phyloP scores from a whole-genome alignment of 345 rosid genomes.

The Theobroma cacao region DNA sequence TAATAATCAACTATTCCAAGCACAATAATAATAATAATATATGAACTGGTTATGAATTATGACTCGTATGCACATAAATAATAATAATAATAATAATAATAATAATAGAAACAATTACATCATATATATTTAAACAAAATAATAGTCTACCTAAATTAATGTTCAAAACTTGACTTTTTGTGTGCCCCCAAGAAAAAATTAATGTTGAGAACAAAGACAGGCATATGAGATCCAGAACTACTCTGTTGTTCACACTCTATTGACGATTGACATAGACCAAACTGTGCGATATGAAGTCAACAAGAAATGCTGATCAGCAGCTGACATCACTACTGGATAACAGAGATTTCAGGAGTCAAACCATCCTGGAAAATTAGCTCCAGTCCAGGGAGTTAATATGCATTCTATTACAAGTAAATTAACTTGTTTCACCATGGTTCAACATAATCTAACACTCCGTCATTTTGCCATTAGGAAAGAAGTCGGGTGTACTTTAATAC shows the following conservation, averaged over 20 bases:
- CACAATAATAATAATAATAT: no score
- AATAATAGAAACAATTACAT: background rate
- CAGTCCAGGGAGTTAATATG: background rate
- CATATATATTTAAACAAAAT: background rate
- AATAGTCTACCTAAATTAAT: background rate
- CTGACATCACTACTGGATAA: background rate
- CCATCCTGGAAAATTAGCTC: background rate
- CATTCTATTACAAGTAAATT: background rate
- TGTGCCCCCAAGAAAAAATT: no score
- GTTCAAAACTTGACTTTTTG: no score
- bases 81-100: no score
- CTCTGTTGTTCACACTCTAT: background rate
- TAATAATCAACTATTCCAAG: background rate
- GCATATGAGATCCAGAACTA: background rate
- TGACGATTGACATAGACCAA: no score
- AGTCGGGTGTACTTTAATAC: no score
- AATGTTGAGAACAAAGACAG: background rate
- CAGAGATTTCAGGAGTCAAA: background rate
- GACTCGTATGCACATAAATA: no score
- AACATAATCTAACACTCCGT: background rate
- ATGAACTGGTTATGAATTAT: no score
- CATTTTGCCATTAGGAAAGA: background rate
- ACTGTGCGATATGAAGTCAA: background rate
- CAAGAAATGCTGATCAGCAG: background rate
- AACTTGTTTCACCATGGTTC: background rate